phyloP scores from a whole-genome alignment of 805 yeast species.

The Diddensiella caesifluorescens region DNA sequence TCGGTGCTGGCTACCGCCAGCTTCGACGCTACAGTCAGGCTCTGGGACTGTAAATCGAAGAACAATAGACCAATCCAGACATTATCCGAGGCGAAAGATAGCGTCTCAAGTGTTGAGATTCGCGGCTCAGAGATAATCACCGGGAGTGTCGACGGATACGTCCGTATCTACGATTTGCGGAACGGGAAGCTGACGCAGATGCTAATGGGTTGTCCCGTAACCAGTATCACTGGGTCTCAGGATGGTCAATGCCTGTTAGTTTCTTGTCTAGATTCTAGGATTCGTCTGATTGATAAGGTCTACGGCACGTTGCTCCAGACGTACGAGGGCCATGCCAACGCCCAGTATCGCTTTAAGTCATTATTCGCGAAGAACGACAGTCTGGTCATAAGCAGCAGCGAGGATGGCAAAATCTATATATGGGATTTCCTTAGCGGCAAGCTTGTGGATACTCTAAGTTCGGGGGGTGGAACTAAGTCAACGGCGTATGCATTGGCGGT shows the following conservation, averaged over 20 bases:
- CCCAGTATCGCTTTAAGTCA: slow-evolving; percentile 24
- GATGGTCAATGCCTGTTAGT: slow-evolving; percentile 20
- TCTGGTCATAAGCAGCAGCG: slow-evolving; percentile 26
- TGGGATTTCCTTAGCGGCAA: slow-evolving; percentile 27
- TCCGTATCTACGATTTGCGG: slow-evolving; percentile 31
- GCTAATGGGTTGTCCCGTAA: slow-evolving; percentile 27
- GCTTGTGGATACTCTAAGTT: slow-evolving; percentile 8
- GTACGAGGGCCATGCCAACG: slow-evolving; percentile 26
- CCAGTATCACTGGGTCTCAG: slow-evolving; percentile 18
- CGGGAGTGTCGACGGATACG: slow-evolving; percentile 31
- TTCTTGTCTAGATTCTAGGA: slow-evolving; percentile 25
- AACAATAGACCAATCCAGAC: slow-evolving; percentile 33
- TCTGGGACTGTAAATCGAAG: slow-evolving; percentile 31
- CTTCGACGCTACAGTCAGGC: slow-evolving; percentile 29
- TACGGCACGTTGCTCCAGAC: slow-evolving; percentile 25
- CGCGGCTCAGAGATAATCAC: slow-evolving; percentile 21
- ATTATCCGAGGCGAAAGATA: slow-evolving; percentile 32
- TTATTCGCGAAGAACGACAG: slow-evolving; percentile 23
- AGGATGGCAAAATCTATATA: slow-evolving; percentile 25
- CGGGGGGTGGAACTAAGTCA: background rate
- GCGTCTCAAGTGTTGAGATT: slow-evolving; percentile 26
- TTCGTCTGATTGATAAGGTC: slow-evolving; percentile 25
- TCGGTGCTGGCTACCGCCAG: slow-evolving; percentile 30
- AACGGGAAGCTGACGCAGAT: slow-evolving; percentile 25
- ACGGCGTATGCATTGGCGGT: slow-evolving; percentile 15